Evolutionary conservation across 805 yeast species (phyloP), one percentile per base, ranked within the genome.

Genomic region (Candida anglica): DNA sequence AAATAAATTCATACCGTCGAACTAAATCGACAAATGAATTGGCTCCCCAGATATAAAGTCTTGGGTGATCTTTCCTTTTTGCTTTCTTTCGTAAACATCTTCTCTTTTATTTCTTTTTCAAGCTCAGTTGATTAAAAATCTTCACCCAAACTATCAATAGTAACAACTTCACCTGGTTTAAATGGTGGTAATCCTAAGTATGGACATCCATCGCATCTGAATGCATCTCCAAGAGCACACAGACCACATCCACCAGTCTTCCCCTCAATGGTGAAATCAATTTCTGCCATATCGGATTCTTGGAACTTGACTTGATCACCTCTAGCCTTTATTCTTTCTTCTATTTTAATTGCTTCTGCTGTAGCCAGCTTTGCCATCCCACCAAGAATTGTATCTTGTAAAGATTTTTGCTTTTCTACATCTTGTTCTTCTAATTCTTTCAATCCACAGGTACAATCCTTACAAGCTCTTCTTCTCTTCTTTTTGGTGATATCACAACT

Each of bases 131-230:
- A n/a, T n/a, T 52, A 85, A 47, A 85, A 69, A 56, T 86, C 95
- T 57, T 84, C 95, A 26, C 82, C 84, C 47, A 84, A 77, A 34
- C 77, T 74, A 49, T 75, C 87, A 42, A 91, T 63, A 20, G 82
- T 79, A 35, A 93, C 79, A 8, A 80, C 80, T 63, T 93, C 95
- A 33, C 99, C 99, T 1, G 98, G 98, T 62, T 88, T 88, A 73
- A 93, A 93, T 3, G 99, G 97, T 11, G 99, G 99, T 29, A 93
- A 69, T 0, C 99, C 99, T 46, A 93, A 66, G 61, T 81, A 93
- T 25, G 99, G 99, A 63, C 99, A 93, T 2, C 98, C 97, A 47
- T 89, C 95, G 59, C 99, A 93, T 53, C 99, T 72, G 66, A 93
- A 93, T 0, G 98, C 98, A 59, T 93, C 99, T 28, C 99, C 99